Evolutionary conservation across 208 protist genomes (phyloP).

Genomic region (Acanthamoeba triangularis): DNA sequence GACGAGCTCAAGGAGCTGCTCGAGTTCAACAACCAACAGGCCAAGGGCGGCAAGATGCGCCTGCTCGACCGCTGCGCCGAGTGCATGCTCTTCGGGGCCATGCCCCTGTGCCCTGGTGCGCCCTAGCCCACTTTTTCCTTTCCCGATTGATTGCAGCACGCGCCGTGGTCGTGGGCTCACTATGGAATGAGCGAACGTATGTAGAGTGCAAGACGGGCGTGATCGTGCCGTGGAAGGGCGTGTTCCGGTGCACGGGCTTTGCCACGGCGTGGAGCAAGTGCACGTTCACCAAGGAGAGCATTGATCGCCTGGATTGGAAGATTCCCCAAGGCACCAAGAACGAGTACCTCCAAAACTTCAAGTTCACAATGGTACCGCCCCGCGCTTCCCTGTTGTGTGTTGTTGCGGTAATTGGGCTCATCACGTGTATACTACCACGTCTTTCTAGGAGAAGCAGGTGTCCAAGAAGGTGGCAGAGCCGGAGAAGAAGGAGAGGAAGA

Average conservation of each 20-base stretch:
- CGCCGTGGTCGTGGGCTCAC: background rate
- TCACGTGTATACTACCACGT: too few species aligned
- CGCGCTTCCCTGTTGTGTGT: too few species aligned
- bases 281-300: background rate
- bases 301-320: constrained; percentile 9
- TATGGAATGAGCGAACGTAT: background rate
- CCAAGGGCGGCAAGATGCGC: constrained; percentile 1
- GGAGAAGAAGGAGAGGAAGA: background rate
- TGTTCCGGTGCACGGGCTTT: constrained; percentile 46
- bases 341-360: background rate
- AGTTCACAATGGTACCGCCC: background rate
- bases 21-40: constrained; percentile 32
- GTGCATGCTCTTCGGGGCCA: constrained; percentile 57
- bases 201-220: background rate
- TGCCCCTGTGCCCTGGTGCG: constrained; percentile 7
- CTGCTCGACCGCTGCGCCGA: constrained; percentile 49
- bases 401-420: background rate
- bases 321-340: background rate
- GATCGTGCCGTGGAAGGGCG: background rate
- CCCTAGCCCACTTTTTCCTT: background rate
- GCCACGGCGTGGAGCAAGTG: constrained; percentile 73
- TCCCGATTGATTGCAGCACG: background rate
- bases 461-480: background rate
- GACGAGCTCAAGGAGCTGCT: constrained; percentile 41
- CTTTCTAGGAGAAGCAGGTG: background rate